A percentile compares a stretch with the other conserved stretches of the same genome.
These are phyloP conservation scores for Rhododendron ferrugineum DNA, from an alignment of 148 eudicot genomes.

Conservation along the genomic window DNA sequence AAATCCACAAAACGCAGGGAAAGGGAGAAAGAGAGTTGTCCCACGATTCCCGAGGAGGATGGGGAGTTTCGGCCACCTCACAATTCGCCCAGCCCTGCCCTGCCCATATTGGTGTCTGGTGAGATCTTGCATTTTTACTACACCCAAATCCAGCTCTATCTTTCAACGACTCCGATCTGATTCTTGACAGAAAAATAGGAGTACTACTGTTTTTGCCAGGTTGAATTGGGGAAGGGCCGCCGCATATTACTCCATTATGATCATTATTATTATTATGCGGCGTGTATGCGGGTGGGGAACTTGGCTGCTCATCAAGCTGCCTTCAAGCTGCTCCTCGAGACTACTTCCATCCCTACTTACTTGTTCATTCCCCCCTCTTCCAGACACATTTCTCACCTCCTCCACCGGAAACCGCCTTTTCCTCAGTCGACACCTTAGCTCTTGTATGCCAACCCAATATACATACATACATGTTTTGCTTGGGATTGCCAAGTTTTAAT, in stretches of 20 bases:
- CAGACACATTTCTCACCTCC: constrained; percentile 50
- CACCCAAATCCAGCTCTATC: background rate
- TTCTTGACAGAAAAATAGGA: background rate
- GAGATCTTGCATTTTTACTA: too few relatives aligned
- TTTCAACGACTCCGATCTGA: background rate
- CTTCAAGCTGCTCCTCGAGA: background rate
- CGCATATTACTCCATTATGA: background rate
- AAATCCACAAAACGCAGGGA: background rate
- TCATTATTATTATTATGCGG: constrained; percentile 18
- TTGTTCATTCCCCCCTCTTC: constrained; percentile 6
- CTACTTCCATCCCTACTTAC: background rate
- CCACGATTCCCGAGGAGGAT: background rate
- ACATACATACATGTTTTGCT: background rate
- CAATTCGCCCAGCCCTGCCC: too few relatives aligned
- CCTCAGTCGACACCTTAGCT: constrained; percentile 79
- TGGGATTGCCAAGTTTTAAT: background rate
- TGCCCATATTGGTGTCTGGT: too few relatives aligned
- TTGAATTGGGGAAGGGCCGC: constrained; percentile 32
- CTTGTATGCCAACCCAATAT: constrained; percentile 32
- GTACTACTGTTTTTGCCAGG: background rate
- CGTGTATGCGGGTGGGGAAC: constrained; percentile 31
- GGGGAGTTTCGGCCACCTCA: background rate
- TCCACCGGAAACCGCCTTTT: constrained; percentile 51
- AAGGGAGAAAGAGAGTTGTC: too few relatives aligned
- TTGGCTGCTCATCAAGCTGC: background rate